Conservation (phyloP, 306 rosid genomes). For the Glycyrrhiza uralensis region DNA sequence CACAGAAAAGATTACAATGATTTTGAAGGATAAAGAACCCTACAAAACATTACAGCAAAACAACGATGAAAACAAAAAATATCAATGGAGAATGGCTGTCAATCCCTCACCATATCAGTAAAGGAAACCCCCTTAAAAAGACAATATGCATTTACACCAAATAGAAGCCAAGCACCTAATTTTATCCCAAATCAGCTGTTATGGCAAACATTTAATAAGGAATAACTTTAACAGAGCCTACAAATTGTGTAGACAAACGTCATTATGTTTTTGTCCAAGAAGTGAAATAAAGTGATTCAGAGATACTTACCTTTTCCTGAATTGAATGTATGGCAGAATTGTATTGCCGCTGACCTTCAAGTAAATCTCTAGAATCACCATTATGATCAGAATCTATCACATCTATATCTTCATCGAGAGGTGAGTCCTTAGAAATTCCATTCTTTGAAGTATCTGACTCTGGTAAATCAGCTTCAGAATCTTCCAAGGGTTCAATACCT, state of each 20-base stretch:
- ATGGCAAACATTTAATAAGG: background rate
- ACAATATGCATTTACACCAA: slow-evolving; percentile 10
- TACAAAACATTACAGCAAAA: background rate
- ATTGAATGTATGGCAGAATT: slow-evolving; percentile 95
- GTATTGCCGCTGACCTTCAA: slow-evolving; percentile 98
- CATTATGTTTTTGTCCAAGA: slow-evolving; percentile 7
- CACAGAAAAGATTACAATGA: background rate
- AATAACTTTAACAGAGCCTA: background rate
- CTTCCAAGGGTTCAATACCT: slow-evolving; percentile 74
- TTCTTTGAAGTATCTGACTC: slow-evolving; percentile 69
- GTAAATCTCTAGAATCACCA: slow-evolving; percentile 81
- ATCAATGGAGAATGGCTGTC: slow-evolving; percentile 4
- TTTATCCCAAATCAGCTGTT: background rate
- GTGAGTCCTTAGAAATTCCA: slow-evolving; percentile 59
- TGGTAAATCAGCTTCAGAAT: slow-evolving; percentile 73
- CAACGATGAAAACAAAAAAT: slow-evolving; percentile 3
- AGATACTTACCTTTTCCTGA: slow-evolving; percentile 74
- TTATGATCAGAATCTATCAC: slow-evolving; percentile 67
- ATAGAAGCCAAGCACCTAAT: background rate
- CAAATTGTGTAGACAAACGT: slow-evolving; percentile 7
- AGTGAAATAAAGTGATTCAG: slow-evolving; percentile 3
- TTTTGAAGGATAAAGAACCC: slow-evolving; percentile 12
- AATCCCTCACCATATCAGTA: slow-evolving; percentile 1
- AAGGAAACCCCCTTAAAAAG: background rate
- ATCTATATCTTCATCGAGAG: slow-evolving; percentile 71